phyloP scores from a whole-genome alignment of 2,329 filamentous ascomycete species.

The Fusarium sp. region DNA sequence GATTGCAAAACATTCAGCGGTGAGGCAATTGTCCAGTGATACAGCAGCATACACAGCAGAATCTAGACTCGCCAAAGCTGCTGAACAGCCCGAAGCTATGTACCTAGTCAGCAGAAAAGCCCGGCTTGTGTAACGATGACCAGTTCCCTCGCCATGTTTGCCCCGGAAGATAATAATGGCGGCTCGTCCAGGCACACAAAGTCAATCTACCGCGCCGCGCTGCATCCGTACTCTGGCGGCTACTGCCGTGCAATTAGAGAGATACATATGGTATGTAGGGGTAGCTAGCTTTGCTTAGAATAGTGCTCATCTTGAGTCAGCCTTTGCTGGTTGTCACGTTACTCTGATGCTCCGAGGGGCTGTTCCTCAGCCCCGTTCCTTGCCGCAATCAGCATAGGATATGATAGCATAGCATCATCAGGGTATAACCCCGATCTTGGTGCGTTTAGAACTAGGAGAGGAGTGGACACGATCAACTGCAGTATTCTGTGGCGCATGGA shows the following conservation, averaged over 20 bases:
- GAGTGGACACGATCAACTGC: too few species aligned
- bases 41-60: slow-evolving; percentile 6
- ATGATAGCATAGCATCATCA: too few species aligned
- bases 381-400: not conserved
- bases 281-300: too few species aligned
- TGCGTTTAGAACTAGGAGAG: too few species aligned
- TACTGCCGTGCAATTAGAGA: not conserved
- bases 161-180: not conserved
- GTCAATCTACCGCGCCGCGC: slow-evolving; percentile 5
- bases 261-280: not conserved
- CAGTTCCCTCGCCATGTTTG: not conserved
- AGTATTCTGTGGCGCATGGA: too few species aligned
- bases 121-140: slow-evolving; percentile 6
- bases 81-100: slow-evolving; percentile 8
- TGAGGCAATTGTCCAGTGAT: slow-evolving; percentile 12
- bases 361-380: not conserved
- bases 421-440: too few species aligned
- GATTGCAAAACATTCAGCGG: slow-evolving; percentile 1
- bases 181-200: slow-evolving; percentile 22
- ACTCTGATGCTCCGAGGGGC: not conserved
- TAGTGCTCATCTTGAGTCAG: not conserved
- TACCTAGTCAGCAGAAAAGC: slow-evolving; percentile 8
- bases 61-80: slow-evolving; percentile 13
- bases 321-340: not conserved
- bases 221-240: not conserved